Evolutionary conservation across 306 rosid species (phyloP), one percentile per base, ranked within the genome.

Genomic region (Acacia crassicarpa): DNA sequence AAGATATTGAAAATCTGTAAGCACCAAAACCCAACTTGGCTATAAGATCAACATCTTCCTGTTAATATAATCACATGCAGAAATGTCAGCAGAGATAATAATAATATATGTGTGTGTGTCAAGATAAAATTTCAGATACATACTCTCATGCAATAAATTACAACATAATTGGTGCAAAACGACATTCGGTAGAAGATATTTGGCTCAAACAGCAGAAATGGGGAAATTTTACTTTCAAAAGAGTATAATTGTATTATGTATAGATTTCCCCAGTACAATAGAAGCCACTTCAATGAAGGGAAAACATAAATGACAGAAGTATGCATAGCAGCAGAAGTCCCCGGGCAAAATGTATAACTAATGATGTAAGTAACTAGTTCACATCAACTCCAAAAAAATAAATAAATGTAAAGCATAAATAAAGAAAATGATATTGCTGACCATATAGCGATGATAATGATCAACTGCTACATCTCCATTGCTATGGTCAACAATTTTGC

Each of bases 21-120:
- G 94, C 95, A 2, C 78, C 87, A 84, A 95, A 91, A 83, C 99
- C 99, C 90, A 95, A 82, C 83, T 91, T 88, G 85, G 97, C 90
- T 65, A 93, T 91, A 59, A 93, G 92, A 85, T 95, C 95, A 87
- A 91, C 78, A 85, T 95, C 99, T 86, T 93, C 99, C 99, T 93
- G 91, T 82, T 20, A 84, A 51, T 75, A 77, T 62, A 77, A 83
- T 74, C 66, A 73, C 25, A 61, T 75, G 53, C 38, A 75, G 51
- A 74, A 80, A 58, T 68, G n/a, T 58, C 71, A 74, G 63, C n/a
- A 63, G 33, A 77, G 51, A 59, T 70, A 46, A 81, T 23, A 73
- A 66, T 72, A 67, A 14, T 41, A 62, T 35, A 69, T 45, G 12
- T 33, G 69, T 45, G 5, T 20, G 19, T 5, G 13, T 75, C 49